These are phyloP conservation scores for Guyanaporus albipodus DNA, from an alignment of 768 basidiomycete genomes.

Conservation along the genomic window DNA sequence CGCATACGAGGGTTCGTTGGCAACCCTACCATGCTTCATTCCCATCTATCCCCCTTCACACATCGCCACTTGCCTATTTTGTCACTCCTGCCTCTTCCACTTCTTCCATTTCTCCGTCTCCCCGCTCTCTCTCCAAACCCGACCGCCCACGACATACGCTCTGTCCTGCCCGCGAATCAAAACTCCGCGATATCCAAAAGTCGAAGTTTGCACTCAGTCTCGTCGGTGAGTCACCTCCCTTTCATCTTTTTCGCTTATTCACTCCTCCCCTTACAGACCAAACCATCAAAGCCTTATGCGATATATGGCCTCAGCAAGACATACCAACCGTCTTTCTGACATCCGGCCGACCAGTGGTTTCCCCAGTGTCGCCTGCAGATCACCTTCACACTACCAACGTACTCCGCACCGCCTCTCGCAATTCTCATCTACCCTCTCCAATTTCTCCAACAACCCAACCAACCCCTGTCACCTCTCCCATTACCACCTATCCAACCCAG, in stretches of 20 bases:
- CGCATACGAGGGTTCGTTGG: constrained; percentile 72
- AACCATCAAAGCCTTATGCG: constrained; percentile 71
- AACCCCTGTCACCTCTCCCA: constrained; percentile 26
- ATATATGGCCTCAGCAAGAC: constrained; percentile 78
- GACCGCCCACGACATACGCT: constrained; percentile 29
- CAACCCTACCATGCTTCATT: constrained; percentile 64
- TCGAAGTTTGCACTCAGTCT: constrained; percentile 61
- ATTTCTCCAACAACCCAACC: constrained; percentile 47
- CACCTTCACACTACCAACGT: constrained; percentile 2
- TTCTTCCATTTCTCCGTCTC: constrained; percentile 42
- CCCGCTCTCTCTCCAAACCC: constrained; percentile 36
- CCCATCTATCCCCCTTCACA: constrained; percentile 33
- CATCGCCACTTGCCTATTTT: constrained; percentile 40
- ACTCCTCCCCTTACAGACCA: constrained; percentile 49
- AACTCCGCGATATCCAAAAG: constrained; percentile 49
- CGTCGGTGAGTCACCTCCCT: constrained; percentile 52
- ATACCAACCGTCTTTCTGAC: constrained; percentile 58
- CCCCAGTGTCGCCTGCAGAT: constrained; percentile 11
- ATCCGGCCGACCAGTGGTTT: constrained; percentile 29
- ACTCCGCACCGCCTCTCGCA: constrained; percentile 19
- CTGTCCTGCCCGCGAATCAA: constrained; percentile 33
- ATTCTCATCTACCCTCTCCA: constrained; percentile 50
- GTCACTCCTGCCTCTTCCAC: constrained; percentile 58
- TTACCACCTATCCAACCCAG: constrained; percentile 26
- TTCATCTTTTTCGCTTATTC: constrained; percentile 7